These are phyloP conservation scores for Mycena capillaripes DNA, from an alignment of 768 basidiomycete genomes.

Conservation along the genomic window DNA sequence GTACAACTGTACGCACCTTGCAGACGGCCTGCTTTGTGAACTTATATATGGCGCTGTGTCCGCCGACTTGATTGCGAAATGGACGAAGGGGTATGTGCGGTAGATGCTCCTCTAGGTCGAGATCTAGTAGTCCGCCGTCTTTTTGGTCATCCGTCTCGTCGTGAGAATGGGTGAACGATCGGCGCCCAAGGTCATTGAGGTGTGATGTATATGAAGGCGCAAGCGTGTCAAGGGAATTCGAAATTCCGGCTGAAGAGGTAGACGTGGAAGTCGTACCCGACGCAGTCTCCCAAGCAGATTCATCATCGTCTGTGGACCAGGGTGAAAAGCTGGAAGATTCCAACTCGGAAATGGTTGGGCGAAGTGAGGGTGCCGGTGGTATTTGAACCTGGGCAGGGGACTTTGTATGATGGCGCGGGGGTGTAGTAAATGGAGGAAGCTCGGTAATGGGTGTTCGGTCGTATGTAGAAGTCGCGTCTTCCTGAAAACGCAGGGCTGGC, in stretches of 20 bases:
- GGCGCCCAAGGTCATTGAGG: slow-evolving; percentile 23
- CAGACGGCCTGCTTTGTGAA: slow-evolving; percentile 98
- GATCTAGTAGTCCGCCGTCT: slow-evolving; percentile 50
- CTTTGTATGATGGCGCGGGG: slow-evolving; percentile 41
- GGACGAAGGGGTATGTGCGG: slow-evolving; percentile 95
- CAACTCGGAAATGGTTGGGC: slow-evolving; percentile 49
- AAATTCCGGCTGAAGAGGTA: slow-evolving; percentile 60
- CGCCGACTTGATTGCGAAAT: slow-evolving; percentile 98
- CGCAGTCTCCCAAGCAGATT: slow-evolving; percentile 82
- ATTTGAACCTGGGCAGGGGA: slow-evolving; percentile 31
- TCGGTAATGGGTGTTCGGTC: slow-evolving; percentile 58
- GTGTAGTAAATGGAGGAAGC: slow-evolving; percentile 44
- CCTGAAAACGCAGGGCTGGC: slow-evolving; percentile 46
- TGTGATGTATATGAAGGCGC: slow-evolving; percentile 36
- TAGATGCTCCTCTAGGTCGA: slow-evolving; percentile 67
- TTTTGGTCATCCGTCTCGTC: slow-evolving; percentile 35
- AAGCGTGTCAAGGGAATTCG: slow-evolving; percentile 47
- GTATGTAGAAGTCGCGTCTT: slow-evolving; percentile 34
- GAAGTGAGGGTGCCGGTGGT: slow-evolving; percentile 19
- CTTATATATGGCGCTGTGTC: slow-evolving; percentile 97
- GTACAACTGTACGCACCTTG: slow-evolving; percentile 75
- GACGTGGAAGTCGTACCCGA: slow-evolving; percentile 75
- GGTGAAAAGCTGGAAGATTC: slow-evolving; percentile 62
- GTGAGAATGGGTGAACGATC: slow-evolving; percentile 30
- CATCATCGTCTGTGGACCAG: slow-evolving; percentile 85